phyloP scores from a whole-genome alignment of 495 filamentous ascomycete species.

The Annulohypoxylon moriforme region DNA sequence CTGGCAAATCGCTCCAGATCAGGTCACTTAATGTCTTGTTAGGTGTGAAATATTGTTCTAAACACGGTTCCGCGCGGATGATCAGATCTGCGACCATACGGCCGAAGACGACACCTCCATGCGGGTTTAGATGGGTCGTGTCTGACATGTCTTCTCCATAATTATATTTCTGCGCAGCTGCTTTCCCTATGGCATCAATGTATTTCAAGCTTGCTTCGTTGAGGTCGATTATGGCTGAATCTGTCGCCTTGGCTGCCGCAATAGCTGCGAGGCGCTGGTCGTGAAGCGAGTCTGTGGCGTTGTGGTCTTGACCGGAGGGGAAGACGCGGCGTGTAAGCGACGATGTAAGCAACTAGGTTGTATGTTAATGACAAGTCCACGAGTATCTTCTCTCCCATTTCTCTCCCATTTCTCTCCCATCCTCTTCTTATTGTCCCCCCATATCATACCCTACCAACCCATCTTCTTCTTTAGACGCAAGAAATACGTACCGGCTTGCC shows the following conservation, averaged over 20 bases:
- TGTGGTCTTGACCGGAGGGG: conserved; percentile 49
- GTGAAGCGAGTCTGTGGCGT: conserved; percentile 54
- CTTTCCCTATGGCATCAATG: conserved; percentile 58
- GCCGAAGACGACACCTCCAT: conserved; percentile 59
- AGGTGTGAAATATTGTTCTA: conserved; percentile 45
- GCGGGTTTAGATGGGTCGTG: conserved; percentile 60
- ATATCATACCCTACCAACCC: background rate
- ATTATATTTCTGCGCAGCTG: conserved; percentile 55
- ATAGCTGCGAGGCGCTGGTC: conserved; percentile 55
- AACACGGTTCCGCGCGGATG: conserved; percentile 23
- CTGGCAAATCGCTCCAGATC: conserved; percentile 50
- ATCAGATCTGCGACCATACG: conserved; percentile 59
- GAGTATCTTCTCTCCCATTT: background rate
- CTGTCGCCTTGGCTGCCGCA: conserved; percentile 48
- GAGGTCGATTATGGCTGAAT: conserved; percentile 54
- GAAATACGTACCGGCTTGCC: conserved; percentile 52
- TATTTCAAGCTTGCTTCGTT: conserved; percentile 57
- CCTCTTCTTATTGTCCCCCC: background rate
- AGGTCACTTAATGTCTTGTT: conserved; percentile 47
- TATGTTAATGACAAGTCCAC: conserved; percentile 15
- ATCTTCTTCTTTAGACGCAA: background rate
- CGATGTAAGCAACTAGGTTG: conserved; percentile 47
- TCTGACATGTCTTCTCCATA: conserved; percentile 50
- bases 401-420: background rate
- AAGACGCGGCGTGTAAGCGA: conserved; percentile 58